phyloP scores from a whole-genome alignment of 768 basidiomycete species.

The Mycena galopus region DNA sequence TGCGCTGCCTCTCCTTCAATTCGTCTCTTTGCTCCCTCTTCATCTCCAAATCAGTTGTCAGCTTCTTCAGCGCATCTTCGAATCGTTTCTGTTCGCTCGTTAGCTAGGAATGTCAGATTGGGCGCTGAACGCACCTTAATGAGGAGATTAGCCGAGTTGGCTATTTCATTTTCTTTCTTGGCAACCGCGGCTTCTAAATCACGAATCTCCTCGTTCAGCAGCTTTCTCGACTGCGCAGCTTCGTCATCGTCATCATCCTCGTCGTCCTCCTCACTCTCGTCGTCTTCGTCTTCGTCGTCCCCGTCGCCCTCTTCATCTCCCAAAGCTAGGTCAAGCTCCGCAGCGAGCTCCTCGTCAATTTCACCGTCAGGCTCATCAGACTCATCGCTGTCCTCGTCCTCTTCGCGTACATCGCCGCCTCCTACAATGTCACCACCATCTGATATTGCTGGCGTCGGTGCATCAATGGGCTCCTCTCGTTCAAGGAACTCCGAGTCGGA shows the following conservation, averaged over 20 bases:
- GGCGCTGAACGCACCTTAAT: slow-evolving; percentile 69
- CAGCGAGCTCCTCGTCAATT: slow-evolving; percentile 90
- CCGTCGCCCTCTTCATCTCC: slow-evolving; percentile 75
- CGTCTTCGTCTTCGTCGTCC: slow-evolving; percentile 77
- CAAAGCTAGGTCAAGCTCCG: slow-evolving; percentile 89
- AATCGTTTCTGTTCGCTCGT: slow-evolving; percentile 79
- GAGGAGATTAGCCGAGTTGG: slow-evolving; percentile 86
- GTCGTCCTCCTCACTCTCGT: slow-evolving; percentile 69
- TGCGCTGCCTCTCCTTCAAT: slow-evolving; percentile 79
- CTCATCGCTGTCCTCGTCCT: slow-evolving; percentile 71
- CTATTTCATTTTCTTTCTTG: slow-evolving; percentile 87
- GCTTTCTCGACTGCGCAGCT: slow-evolving; percentile 78
- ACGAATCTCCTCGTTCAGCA: slow-evolving; percentile 89
- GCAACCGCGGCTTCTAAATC: slow-evolving; percentile 90
- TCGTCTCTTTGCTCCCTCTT: slow-evolving; percentile 86
- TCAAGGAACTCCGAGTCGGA: slow-evolving; percentile 92
- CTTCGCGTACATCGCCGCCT: slow-evolving; percentile 70
- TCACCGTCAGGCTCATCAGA: slow-evolving; percentile 78
- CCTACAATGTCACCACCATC: slow-evolving; percentile 67
- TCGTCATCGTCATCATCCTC: slow-evolving; percentile 89
- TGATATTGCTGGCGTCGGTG: slow-evolving; percentile 79
- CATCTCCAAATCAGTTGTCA: slow-evolving; percentile 88
- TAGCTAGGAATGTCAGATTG: not conserved
- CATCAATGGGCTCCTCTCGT: slow-evolving; percentile 72
- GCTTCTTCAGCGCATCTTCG: slow-evolving; percentile 91